Evolutionary conservation across 2,329 filamentous ascomycete genomes (phyloP).

Genomic region (Didymella sp.): DNA sequence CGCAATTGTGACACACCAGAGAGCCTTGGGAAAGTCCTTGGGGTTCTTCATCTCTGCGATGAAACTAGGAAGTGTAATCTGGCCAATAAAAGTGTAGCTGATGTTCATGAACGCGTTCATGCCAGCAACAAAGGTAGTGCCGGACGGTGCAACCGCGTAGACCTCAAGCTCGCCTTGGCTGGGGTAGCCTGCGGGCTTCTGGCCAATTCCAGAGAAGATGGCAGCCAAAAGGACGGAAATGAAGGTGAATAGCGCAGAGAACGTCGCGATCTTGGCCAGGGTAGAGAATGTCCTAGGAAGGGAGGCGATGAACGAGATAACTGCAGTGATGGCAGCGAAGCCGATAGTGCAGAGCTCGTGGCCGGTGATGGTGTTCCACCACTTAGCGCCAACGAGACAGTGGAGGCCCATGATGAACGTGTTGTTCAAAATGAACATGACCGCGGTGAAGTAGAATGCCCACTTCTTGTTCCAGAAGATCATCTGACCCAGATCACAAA

Average conservation of each 20-base stretch:
- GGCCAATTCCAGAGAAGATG: constrained; percentile 79
- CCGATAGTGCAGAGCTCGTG: constrained; percentile 77
- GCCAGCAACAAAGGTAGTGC: constrained; percentile 80
- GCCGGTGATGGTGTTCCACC: constrained; percentile 85
- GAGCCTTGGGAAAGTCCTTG: constrained; percentile 87
- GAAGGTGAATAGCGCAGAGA: constrained; percentile 87
- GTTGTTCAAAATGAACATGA: constrained; percentile 95
- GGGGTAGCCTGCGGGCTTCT: constrained; percentile 71
- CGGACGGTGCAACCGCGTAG: constrained; percentile 68
- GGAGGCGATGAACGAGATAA: constrained; percentile 79
- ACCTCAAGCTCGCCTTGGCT: constrained; percentile 68
- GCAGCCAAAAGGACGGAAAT: constrained; percentile 84
- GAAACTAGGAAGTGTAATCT: constrained; percentile 92
- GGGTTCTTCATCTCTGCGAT: constrained; percentile 89
- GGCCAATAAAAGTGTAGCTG: constrained; percentile 93
- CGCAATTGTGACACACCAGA: constrained; percentile 88
- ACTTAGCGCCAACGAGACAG: constrained; percentile 83
- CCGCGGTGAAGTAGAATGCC: constrained; percentile 71
- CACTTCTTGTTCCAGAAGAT: constrained; percentile 85
- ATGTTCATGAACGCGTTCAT: constrained; percentile 95
- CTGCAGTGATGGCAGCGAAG: constrained; percentile 75
- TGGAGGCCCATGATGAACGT: constrained; percentile 88
- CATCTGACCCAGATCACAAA: constrained; percentile 95
- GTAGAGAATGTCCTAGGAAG: constrained; percentile 85
- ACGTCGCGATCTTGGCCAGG: constrained; percentile 78